Evolutionary conservation across 2,329 filamentous ascomycete genomes (phyloP).

Genomic region (Ceratocystiopsis minuta): DNA sequence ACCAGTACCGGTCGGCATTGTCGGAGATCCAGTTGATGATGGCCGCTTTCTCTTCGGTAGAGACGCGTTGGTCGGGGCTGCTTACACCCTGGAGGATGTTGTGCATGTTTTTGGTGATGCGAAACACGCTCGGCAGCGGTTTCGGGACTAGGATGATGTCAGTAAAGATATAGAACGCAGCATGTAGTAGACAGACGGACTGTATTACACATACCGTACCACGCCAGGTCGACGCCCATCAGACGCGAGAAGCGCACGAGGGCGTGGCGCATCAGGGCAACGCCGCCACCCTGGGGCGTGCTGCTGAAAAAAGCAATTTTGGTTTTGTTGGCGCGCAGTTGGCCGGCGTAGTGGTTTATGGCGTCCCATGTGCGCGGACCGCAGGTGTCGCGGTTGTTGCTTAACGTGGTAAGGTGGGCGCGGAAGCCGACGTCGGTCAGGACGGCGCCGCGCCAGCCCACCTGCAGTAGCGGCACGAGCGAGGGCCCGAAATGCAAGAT

Average conservation of each 20-base stretch:
- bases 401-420: constrained; percentile 37
- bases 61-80: constrained; percentile 44
- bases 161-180: constrained; percentile 10
- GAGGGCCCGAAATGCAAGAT: constrained; percentile 60
- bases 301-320: constrained; percentile 65
- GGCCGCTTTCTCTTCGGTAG: constrained; percentile 38
- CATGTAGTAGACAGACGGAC: too few species aligned
- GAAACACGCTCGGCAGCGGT: constrained; percentile 60
- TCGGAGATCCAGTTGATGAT: constrained; percentile 55
- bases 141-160: constrained; percentile 41
- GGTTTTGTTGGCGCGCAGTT: constrained; percentile 43
- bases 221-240: constrained; percentile 50
- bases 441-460: constrained; percentile 50
- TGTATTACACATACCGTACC: constrained; percentile 35
- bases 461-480: constrained; percentile 47
- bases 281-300: constrained; percentile 67
- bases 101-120: constrained; percentile 74
- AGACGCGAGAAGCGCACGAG: constrained; percentile 52
- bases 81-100: constrained; percentile 74
- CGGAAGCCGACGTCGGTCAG: constrained; percentile 51
- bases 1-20: constrained; percentile 62
- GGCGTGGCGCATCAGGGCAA: constrained; percentile 67
- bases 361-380: constrained; percentile 44
- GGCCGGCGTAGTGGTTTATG: constrained; percentile 42
- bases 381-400: constrained; percentile 44